These are phyloP conservation scores for Insectozyma bohioensis DNA, from an alignment of 1,139 yeast species.

Conservation along the genomic window DNA sequence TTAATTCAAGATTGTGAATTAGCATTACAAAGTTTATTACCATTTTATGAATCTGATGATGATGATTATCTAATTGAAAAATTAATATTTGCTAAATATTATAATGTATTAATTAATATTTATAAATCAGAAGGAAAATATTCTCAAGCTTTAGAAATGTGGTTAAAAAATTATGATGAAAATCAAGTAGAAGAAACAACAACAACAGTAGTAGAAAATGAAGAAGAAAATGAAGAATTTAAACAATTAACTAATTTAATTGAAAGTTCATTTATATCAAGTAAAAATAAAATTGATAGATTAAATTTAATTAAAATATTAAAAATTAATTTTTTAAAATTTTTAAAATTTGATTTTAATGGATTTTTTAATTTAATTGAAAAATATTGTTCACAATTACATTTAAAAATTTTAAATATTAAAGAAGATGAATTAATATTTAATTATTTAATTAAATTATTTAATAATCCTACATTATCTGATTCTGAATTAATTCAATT, in stretches of 20 bases:
- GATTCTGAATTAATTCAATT: slow-evolving; percentile 17
- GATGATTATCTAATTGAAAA: slow-evolving; percentile 47
- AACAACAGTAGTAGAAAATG: slow-evolving; percentile 6
- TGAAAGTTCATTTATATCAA: slow-evolving; percentile 36
- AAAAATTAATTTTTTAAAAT: slow-evolving; percentile 32
- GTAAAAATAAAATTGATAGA: slow-evolving; percentile 31
- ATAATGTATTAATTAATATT: slow-evolving; percentile 56
- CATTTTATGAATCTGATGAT: slow-evolving; percentile 55
- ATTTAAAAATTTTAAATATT: slow-evolving; percentile 31
- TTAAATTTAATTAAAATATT: slow-evolving; percentile 34
- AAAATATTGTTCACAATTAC: slow-evolving; percentile 37
- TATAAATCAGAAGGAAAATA: slow-evolving; percentile 55
- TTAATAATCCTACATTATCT: slow-evolving; percentile 15
- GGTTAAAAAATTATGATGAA: slow-evolving; percentile 23
- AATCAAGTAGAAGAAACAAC: too few species aligned
- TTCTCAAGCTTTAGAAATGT: slow-evolving; percentile 46
- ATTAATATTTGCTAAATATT: slow-evolving; percentile 54
- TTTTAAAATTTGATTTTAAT: slow-evolving; percentile 31
- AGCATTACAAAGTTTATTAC: slow-evolving; percentile 66
- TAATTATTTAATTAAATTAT: slow-evolving; percentile 28
- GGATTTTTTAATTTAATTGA: slow-evolving; percentile 37
- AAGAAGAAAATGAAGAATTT: slow-evolving; percentile 12
- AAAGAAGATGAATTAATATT: slow-evolving; percentile 23
- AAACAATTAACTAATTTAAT: slow-evolving; percentile 28
- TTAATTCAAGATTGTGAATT: slow-evolving; percentile 60